Evolutionary conservation across 1,284 basidiomycete genomes (phyloP), one percentile per base, ranked within the genome.

Genomic region (Paramarasmius palmivorus): DNA sequence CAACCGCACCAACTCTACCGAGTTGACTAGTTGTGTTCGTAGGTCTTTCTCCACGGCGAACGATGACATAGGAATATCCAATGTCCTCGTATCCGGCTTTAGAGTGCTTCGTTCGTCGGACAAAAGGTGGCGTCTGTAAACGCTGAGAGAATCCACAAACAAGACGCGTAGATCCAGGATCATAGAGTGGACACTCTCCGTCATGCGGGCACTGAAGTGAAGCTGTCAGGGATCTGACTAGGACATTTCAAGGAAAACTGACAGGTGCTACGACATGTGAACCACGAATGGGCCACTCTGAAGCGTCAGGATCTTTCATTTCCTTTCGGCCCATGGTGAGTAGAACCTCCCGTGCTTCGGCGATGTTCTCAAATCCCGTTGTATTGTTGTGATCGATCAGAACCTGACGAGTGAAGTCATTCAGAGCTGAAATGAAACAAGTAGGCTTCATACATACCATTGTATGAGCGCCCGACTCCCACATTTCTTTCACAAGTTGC

Each of bases 11-110:
- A 20, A 88, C 60, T 42, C 92, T 81, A 50, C 91, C 91, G 42
- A 83, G 70, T 39, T 71, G 71, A 25, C 67, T 73, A 38, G 61
- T 59, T 26, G 68, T 40, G 58, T 64, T 51, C 15, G 68, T 65
- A 48, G 86, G 95, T 50, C 95, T 78, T 22, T 73, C 58, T 1
- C 95, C 96, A 37, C 93, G 81, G 29, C 86, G 85, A 50, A 99
- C 81, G 25, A 95, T 89, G 37, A 98, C 85, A 67, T 99, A 99
- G 17, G 93, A 93, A 67, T 95, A 98, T 26, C 83, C 84, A 35
- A 86, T 82, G 60, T 94, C 88, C 70, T 96, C 93, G 62, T 96
- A 91, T 2, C 92, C 92, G 35, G 81, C 70, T 29, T 82, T 82
- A 14, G 88, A 86, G 68, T 95, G 92, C 68, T 96, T 96, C 5